Base-by-base conservation (phyloP, 1,139 yeast genomes). In the Blastobotrys persicus region DNA sequence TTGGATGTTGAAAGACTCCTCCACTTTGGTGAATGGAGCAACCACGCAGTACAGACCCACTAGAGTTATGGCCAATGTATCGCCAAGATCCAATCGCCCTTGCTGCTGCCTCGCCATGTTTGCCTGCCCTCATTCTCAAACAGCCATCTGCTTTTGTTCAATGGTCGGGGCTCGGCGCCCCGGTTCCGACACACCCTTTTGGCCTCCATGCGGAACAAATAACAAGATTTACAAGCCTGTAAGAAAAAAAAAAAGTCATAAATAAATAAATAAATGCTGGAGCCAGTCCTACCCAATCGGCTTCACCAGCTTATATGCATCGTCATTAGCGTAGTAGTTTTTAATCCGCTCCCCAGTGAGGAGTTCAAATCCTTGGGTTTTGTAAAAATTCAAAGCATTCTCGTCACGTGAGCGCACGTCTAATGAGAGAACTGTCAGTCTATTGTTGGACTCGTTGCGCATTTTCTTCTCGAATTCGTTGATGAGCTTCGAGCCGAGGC, bases 1-100 rank as follows among this genome's bases (percentile, higher is more conserved):
- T 61, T 92, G 98, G 42, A 88, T 73, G 59, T 85, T 88, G 73
- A 92, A 92, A 32, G 96, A 87, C 64, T 92, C 98, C 64, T 92
- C 98, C 0, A 92, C 97, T 66, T 92, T 91, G 3, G 97, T 85
- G 65, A 74, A 88, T 0, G 97, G 97, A 0, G 96, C 76, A 2
- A 78, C 58, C 18, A 72, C 57, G 55, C 84, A 62, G 63, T 84
- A 67, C 48, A 50, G 59, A 43, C 54, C 60, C 28, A 63, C 56
- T 49, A 61, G 53, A 42, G 54, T 38, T 11, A 47, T 42, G 23
- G 28, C 28, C 28, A 23, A 5, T 9, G 28, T 23, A 23, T 23
- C 28, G 9, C 5, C 5, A 23, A 23, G 5, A 23, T 23, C 28
- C 28, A 23, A 5, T 23, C 28, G 28, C 28, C 28, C 28, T 9